A percentile compares a stretch with the other conserved stretches of the same genome.
phyloP scores from a whole-genome alignment of 345 rosid species.

The Punica granatum region DNA sequence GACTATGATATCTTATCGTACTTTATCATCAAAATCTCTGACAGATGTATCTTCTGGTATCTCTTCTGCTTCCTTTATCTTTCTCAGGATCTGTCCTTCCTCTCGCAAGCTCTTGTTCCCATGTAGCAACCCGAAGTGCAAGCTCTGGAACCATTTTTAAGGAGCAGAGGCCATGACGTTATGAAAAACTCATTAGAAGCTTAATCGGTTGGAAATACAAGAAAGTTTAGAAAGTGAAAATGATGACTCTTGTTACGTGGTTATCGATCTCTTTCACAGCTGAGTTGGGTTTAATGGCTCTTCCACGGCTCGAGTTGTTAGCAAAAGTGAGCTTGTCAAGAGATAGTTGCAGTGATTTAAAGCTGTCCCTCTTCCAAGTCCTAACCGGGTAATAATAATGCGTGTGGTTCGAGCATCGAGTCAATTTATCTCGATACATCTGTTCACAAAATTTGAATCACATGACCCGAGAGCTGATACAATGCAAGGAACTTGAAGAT shows the following conservation, averaged over 20 bases:
- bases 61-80: slow-evolving; percentile 6
- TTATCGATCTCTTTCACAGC: slow-evolving; percentile 3
- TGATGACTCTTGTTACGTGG: not conserved
- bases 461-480: not conserved
- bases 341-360: not conserved
- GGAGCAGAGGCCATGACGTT: not conserved
- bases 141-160: not conserved
- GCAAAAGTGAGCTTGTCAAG: slow-evolving; percentile 2
- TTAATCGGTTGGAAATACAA: not conserved
- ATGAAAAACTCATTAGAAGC: not conserved
- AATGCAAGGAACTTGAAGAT: not conserved
- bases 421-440: not conserved
- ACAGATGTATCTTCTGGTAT: not conserved
- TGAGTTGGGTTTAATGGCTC: slow-evolving; percentile 1
- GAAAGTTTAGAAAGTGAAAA: not conserved
- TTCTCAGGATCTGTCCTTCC: not conserved
- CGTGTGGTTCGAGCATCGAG: not conserved
- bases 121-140: slow-evolving; percentile 7
- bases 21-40: not conserved
- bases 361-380: not conserved
- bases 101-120: not conserved
- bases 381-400: not conserved
- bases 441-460: not conserved
- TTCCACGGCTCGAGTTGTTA: not conserved
- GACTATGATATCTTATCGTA: not conserved